These are phyloP conservation scores for Podila horticola DNA, from an alignment of 192 early-diverging fungal genomes.

Conservation along the genomic window DNA sequence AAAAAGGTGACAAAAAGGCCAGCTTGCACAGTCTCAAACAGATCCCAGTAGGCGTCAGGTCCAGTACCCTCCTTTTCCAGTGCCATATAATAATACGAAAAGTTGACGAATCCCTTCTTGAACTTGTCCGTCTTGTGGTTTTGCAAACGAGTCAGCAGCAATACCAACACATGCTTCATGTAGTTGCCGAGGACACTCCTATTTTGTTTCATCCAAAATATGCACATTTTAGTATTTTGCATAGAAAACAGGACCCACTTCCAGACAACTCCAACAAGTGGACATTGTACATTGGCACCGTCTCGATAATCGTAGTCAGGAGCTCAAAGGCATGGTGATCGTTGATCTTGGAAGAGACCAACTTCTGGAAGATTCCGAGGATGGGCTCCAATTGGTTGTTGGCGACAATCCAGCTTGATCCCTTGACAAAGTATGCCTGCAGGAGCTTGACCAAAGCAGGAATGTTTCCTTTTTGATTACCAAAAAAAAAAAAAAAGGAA, in stretches of 20 bases:
- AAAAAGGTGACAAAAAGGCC: slow-evolving; percentile 75
- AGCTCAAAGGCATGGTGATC: slow-evolving; percentile 91
- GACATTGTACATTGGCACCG: slow-evolving; percentile 76
- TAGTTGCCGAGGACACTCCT: slow-evolving; percentile 58
- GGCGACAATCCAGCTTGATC: slow-evolving; percentile 72
- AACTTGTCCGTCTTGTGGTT: slow-evolving; percentile 73
- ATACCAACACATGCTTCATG: slow-evolving; percentile 55
- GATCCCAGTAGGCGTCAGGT: slow-evolving; percentile 59
- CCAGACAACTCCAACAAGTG: slow-evolving; percentile 52
- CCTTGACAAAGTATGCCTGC: slow-evolving; percentile 85
- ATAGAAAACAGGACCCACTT: slow-evolving; percentile 35
- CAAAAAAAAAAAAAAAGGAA: not conserved
- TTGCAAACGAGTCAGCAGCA: slow-evolving; percentile 59
- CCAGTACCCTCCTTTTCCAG: slow-evolving; percentile 68
- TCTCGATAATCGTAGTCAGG: slow-evolving; percentile 78
- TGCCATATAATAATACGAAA: slow-evolving; percentile 71
- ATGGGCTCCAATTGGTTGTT: slow-evolving; percentile 81
- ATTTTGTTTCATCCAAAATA: not conserved
- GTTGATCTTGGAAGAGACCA: slow-evolving; percentile 84
- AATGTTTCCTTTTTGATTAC: slow-evolving; percentile 74
- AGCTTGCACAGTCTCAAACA: slow-evolving; percentile 37
- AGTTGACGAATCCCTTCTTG: slow-evolving; percentile 72
- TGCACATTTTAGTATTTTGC: slow-evolving; percentile 13
- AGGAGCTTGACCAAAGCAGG: slow-evolving; percentile 93
- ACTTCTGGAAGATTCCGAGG: slow-evolving; percentile 94